Percentiles rank a stretch among this genome's conserved stretches.
Conservation (phyloP, 1,284 basidiomycete species). For the Sporisorium sorghi region DNA sequence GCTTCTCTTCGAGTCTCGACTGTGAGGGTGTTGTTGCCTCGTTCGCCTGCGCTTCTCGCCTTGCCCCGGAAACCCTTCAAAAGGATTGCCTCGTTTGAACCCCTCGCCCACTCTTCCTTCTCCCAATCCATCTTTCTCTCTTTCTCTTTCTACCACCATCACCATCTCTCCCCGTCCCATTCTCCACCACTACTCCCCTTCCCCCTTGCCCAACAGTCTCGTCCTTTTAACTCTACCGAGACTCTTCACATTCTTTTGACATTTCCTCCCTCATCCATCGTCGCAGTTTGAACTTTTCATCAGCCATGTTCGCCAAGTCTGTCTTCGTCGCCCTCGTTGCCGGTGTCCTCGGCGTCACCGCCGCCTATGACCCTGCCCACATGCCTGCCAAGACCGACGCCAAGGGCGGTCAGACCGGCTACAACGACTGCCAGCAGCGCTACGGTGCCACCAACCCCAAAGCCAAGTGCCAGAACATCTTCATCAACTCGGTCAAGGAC, state of each 20-base stretch:
- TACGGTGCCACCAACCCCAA: conserved; percentile 57
- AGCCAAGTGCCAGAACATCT: conserved; percentile 67
- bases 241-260: conserved; percentile 37
- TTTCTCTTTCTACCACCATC: conserved; percentile 7
- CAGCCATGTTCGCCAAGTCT: conserved; percentile 51
- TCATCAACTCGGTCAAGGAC: conserved; percentile 64
- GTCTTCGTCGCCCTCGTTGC: conserved; percentile 50
- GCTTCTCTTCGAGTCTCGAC: not conserved
- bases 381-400: conserved; percentile 62
- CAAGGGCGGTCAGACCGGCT: conserved; percentile 60
- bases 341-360: conserved; percentile 48
- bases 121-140: conserved; percentile 10
- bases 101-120: not conserved
- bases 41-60: not conserved
- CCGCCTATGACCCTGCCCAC: conserved; percentile 54
- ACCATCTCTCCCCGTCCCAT: conserved; percentile 1
- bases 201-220: conserved; percentile 7
- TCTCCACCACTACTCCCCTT: conserved; percentile 9
- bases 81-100: not conserved
- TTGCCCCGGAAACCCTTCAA: conserved; percentile 6
- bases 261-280: not conserved
- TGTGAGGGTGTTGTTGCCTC: not conserved
- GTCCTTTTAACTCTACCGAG: conserved; percentile 7
- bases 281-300: not conserved
- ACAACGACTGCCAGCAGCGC: conserved; percentile 63